Conservation (phyloP, 768 basidiomycete species). For the Leccinum broughii region DNA sequence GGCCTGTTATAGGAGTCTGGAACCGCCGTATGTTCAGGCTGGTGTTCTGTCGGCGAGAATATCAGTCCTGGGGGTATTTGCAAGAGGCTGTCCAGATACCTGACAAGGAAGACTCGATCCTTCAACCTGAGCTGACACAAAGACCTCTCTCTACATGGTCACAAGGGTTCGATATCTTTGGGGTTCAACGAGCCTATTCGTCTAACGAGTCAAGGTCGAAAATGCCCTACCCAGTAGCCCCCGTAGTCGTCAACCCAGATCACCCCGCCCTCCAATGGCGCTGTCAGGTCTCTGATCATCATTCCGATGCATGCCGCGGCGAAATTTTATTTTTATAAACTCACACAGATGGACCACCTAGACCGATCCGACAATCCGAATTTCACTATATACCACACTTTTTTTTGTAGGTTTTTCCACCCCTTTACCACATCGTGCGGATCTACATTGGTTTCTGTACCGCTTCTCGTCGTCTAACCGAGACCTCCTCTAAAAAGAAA, state of each 20-base stretch:
- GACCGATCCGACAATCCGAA: slow-evolving; percentile 1
- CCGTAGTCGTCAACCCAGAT: neutral
- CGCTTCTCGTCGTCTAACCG: neutral
- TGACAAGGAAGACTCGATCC: neutral
- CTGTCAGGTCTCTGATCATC: neutral
- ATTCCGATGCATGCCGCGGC: neutral
- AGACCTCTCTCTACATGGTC: neutral
- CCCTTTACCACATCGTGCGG: slow-evolving; percentile 2
- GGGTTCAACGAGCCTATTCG: neutral
- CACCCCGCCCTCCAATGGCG: neutral
- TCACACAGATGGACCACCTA: neutral
- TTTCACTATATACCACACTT: neutral
- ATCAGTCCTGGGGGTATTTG: neutral
- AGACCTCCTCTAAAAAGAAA: neutral
- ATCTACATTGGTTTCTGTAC: neutral
- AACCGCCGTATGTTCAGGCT: neutral
- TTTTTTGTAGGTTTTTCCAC: neutral
- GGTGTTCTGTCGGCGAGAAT: neutral
- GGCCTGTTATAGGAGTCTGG: neutral
- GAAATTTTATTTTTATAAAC: neutral
- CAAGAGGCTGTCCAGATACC: neutral
- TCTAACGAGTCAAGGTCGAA: neutral
- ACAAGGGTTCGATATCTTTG: neutral
- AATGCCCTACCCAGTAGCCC: neutral
- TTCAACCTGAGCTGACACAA: neutral